A percentile compares a stretch with the other conserved stretches of the same genome.
Evolutionary conservation across 139 green algal species (phyloP).

Genomic region (Closterium sp.): DNA sequence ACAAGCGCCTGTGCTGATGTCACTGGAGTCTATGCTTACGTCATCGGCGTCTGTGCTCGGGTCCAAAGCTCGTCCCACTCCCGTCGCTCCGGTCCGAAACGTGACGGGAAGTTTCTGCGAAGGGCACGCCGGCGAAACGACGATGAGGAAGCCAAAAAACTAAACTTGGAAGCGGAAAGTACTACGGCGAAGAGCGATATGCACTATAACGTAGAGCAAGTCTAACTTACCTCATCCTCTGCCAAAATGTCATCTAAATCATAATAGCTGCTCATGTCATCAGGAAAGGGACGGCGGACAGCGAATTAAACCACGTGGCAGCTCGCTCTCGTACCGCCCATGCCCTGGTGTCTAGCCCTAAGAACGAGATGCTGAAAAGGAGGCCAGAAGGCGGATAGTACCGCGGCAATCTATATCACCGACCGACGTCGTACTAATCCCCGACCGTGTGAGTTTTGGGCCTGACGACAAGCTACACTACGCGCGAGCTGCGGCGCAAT

Average conservation of each 20-base stretch:
- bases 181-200: not conserved
- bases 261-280: slow-evolving; percentile 35
- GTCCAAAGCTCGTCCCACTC: slow-evolving; percentile 26
- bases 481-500: not conserved
- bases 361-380: not conserved
- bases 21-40: not conserved
- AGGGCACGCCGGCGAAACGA: not conserved
- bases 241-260: slow-evolving; percentile 28
- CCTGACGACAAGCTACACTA: not conserved
- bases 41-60: slow-evolving; percentile 35
- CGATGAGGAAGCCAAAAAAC: not conserved
- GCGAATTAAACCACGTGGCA: not conserved
- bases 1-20: not conserved
- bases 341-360: not conserved
- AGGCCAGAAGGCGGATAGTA: no score
- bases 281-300: not conserved
- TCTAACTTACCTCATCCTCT: slow-evolving; percentile 26
- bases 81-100: slow-evolving; percentile 18
- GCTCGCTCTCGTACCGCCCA: not conserved
- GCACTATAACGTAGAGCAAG: not conserved
- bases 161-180: not conserved
- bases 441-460: not conserved
- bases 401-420: no score
- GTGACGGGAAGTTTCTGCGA: slow-evolving; percentile 19
- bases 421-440: not conserved